phyloP scores from a whole-genome alignment of 306 rosid genomes.

The Biancaea sappan region DNA sequence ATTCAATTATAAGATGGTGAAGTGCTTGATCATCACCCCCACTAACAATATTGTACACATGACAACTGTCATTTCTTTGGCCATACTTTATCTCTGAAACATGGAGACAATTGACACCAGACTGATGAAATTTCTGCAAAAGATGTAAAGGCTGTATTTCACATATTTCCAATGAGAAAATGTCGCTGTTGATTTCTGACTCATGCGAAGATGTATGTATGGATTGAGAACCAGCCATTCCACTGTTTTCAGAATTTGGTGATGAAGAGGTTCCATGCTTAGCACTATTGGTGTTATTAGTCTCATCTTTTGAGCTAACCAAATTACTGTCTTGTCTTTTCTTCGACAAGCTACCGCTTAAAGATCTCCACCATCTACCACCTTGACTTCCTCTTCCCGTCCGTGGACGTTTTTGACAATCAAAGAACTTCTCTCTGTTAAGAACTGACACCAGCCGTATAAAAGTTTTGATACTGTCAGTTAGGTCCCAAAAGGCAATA shows the following conservation, averaged over 20 bases:
- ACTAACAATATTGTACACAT: slow-evolving; percentile 60
- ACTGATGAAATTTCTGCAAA: slow-evolving; percentile 68
- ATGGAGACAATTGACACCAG: slow-evolving; percentile 94
- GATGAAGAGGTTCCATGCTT: slow-evolving; percentile 37
- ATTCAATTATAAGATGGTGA: slow-evolving; percentile 61
- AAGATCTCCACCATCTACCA: slow-evolving; percentile 90
- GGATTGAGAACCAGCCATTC: slow-evolving; percentile 42
- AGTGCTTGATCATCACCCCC: slow-evolving; percentile 98
- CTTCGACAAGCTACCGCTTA: slow-evolving; percentile 51
- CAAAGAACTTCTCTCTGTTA: slow-evolving; percentile 57
- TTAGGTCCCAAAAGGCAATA: slow-evolving; percentile 88
- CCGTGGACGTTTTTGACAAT: slow-evolving; percentile 84
- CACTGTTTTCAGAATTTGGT: slow-evolving; percentile 40
- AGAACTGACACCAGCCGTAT: slow-evolving; percentile 60
- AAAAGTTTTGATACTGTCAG: slow-evolving; percentile 67
- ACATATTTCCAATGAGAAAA: slow-evolving; percentile 49
- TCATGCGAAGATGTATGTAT: slow-evolving; percentile 36
- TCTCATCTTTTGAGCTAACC: slow-evolving; percentile 32
- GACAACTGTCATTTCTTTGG: slow-evolving; percentile 40
- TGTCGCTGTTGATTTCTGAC: slow-evolving; percentile 40
- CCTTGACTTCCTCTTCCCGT: slow-evolving; percentile 99
- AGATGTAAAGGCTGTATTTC: slow-evolving; percentile 69
- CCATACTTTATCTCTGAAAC: slow-evolving; percentile 63
- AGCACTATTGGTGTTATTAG: slow-evolving; percentile 31
- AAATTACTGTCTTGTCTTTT: slow-evolving; percentile 34